Evolutionary conservation across 345 rosid species (phyloP).

Genomic region (Salix caprea): DNA sequence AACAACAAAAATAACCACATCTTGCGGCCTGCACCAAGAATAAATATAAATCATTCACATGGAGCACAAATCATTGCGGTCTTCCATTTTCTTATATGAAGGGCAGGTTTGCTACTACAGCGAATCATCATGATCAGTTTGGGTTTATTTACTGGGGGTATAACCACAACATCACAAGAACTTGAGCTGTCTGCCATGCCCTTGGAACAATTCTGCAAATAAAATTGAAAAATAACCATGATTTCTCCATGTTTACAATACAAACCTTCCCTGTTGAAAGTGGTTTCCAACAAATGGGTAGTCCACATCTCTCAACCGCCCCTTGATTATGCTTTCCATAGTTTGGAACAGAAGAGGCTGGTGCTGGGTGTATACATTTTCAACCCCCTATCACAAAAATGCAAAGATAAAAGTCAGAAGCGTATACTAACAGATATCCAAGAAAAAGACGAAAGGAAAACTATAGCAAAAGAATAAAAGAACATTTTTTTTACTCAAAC

Average conservation of each 20-base stretch:
- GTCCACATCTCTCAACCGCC: slow-evolving; percentile 86
- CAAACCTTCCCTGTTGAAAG: slow-evolving; percentile 93
- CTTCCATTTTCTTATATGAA: background rate
- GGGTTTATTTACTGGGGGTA: background rate
- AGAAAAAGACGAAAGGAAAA: background rate
- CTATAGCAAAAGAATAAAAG: slow-evolving; percentile 4
- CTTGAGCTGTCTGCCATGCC: background rate
- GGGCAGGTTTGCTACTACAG: background rate
- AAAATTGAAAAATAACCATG: background rate
- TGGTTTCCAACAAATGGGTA: slow-evolving; percentile 93
- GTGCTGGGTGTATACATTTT: slow-evolving; percentile 97
- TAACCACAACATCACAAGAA: background rate
- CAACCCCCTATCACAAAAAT: slow-evolving; percentile 61
- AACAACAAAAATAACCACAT: slow-evolving; percentile 80
- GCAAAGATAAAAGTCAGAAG: background rate
- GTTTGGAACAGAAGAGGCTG: slow-evolving; percentile 93
- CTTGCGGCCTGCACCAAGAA: slow-evolving; percentile 66
- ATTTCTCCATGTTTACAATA: background rate
- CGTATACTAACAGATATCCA: background rate
- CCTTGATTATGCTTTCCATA: slow-evolving; percentile 90
- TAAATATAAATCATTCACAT: background rate
- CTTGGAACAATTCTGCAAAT: background rate
- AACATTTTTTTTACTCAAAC: slow-evolving; percentile 31
- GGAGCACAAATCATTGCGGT: background rate
- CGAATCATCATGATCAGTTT: background rate